Conservation (phyloP, 164 flowering plant genomes). For the Magnolia officinalis region DNA sequence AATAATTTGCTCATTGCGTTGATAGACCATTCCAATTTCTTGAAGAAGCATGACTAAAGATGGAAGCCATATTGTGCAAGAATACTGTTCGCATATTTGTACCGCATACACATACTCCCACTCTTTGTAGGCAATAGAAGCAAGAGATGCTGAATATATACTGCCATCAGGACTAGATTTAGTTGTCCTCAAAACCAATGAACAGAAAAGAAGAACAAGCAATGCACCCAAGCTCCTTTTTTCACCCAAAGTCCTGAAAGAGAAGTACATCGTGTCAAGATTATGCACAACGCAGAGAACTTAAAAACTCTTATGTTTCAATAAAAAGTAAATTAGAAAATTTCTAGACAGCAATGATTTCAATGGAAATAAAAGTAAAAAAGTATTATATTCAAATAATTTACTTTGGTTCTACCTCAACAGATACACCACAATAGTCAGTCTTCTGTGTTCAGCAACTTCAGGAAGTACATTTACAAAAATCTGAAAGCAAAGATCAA, state of each 20-base stretch:
- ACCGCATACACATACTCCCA: slow-evolving; percentile 77
- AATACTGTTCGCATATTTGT: slow-evolving; percentile 69
- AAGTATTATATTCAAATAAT: neutral
- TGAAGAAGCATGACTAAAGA: slow-evolving; percentile 58
- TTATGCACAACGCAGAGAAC: neutral
- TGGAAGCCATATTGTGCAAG: slow-evolving; percentile 83
- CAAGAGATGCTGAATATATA: slow-evolving; percentile 12
- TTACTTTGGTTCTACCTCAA: slow-evolving; percentile 49
- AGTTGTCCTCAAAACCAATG: slow-evolving; percentile 47
- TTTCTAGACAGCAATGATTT: neutral
- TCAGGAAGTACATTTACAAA: slow-evolving; percentile 66
- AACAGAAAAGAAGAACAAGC: slow-evolving; percentile 66
- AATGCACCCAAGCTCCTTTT: slow-evolving; percentile 53
- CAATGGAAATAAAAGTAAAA: neutral
- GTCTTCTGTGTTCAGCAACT: slow-evolving; percentile 69
- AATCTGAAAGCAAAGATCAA: slow-evolving; percentile 37
- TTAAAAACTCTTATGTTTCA: neutral
- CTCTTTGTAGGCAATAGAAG: slow-evolving; percentile 26
- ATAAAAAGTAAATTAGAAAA: neutral
- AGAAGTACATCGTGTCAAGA: slow-evolving; percentile 2
- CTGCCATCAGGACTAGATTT: slow-evolving; percentile 14
- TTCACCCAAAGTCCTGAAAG: slow-evolving; percentile 68
- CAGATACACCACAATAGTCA: slow-evolving; percentile 48
- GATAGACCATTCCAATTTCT: slow-evolving; percentile 24
- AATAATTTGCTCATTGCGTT: slow-evolving; percentile 25